Evolutionary conservation across 2,329 filamentous ascomycete species (phyloP).

Genomic region (Shiraia bambusicola): DNA sequence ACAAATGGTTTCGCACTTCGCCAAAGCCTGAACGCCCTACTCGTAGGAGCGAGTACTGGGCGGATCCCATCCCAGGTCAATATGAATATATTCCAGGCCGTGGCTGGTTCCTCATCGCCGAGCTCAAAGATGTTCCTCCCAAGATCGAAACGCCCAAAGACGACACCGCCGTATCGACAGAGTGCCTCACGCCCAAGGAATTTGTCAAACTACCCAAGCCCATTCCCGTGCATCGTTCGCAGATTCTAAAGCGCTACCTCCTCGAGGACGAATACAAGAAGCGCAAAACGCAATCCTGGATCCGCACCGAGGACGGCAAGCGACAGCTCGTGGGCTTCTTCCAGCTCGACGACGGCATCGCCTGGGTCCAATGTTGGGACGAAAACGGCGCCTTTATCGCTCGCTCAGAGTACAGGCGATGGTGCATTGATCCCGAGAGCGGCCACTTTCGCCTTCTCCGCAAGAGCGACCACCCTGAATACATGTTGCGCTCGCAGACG

Average conservation of each 20-base stretch:
- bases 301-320: constrained; percentile 43
- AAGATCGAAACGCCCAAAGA: constrained; percentile 24
- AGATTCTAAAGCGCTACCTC: constrained; percentile 52
- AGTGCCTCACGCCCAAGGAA: constrained; percentile 13
- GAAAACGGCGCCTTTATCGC: constrained; percentile 52
- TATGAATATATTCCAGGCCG: constrained; percentile 54
- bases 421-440: constrained; percentile 48
- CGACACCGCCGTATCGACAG: constrained; percentile 11
- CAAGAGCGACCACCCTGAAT: constrained; percentile 41
- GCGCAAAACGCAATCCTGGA: constrained; percentile 48
- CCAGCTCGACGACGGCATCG: constrained; percentile 51
- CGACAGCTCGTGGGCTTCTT: constrained; percentile 50
- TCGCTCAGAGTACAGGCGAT: constrained; percentile 50
- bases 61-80: constrained; percentile 49
- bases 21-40: constrained; percentile 43
- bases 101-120: constrained; percentile 53
- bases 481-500: constrained; percentile 26
- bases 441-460: constrained; percentile 43
- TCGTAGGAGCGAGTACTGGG: constrained; percentile 51
- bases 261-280: constrained; percentile 51
- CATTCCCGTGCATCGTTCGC: constrained; percentile 49
- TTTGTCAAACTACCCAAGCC: constrained; percentile 36
- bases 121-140: constrained; percentile 36
- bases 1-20: constrained; percentile 51
- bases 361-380: constrained; percentile 56